Evolutionary conservation across 2,329 filamentous ascomycete species (phyloP), one percentile per base, ranked within the genome.

Genomic region (Simplicillium aogashimaense): DNA sequence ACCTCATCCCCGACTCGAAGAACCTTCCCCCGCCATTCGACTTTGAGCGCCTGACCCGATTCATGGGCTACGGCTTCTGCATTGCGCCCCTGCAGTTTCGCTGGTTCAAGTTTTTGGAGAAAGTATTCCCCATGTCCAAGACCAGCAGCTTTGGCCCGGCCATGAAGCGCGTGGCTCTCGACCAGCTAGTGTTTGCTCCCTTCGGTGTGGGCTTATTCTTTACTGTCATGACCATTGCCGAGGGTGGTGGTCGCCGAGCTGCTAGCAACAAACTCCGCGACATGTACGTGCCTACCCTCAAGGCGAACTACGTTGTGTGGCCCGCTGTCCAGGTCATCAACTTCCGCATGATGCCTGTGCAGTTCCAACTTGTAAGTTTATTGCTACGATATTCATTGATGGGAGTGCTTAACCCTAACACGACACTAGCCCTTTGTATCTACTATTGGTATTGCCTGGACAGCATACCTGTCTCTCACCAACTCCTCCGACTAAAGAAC

Each of bases 291-390:
- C 88, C 90, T 12, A 90, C 92, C 8, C 70, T 98, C 50, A 95
- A 95, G 70, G 89, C 90, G 51, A 98, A 98, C 65, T 98, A 83
- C 54, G 70, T 94, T 52, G 76, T 98, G 17, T 98, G 92, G 92
- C 92, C 92, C 17, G 78, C 85, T 6, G 92, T 98, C 35, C 92
- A 98, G 66, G 81, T 97, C 47, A 76, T 98, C 66, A 98, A 98
- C 69, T 98, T 98, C 67, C 78, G 90, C 25, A 59, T 97, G 50
- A 87, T 98, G 71, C 92, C 92, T 12, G 82, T 97, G 39, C 89
- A 94, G 58, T 94, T 92, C 61, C 92, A 98, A 63, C 83, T 98
- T 63, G 89, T 95, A 66, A 72, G 87, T 76, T 36, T 25, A 36
- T 11, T 40, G 20, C 17, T n/a, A 42, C 29, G 7, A 53, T 33